phyloP scores from a whole-genome alignment of 139 green algal species.

The Marvania coccoides region DNA sequence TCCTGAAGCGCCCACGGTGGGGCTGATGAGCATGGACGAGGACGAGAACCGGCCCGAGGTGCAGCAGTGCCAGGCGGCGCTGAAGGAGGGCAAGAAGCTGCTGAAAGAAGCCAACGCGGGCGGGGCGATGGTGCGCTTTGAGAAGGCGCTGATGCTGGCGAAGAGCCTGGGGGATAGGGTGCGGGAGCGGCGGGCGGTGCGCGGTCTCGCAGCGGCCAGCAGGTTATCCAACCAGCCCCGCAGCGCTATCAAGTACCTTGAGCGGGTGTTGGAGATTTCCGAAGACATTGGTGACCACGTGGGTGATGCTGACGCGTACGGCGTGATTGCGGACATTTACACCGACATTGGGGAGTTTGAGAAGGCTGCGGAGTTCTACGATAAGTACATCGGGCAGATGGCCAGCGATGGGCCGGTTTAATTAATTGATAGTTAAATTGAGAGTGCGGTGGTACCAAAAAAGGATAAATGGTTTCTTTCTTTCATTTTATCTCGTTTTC shows the following conservation, averaged over 20 bases:
- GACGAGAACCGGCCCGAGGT: conserved; percentile 62
- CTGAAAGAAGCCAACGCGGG: conserved; percentile 77
- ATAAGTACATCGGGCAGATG: conserved; percentile 76
- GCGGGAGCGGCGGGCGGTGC: conserved; percentile 75
- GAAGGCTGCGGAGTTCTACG: conserved; percentile 78
- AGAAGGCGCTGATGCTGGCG: conserved; percentile 90
- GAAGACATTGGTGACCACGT: conserved; percentile 60
- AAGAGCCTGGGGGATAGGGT: conserved; percentile 52
- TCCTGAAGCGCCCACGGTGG: conserved; percentile 6
- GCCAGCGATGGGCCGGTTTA: conserved; percentile 54
- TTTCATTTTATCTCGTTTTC: no score
- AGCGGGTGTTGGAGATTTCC: conserved; percentile 78
- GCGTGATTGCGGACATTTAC: conserved; percentile 90
- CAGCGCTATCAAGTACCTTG: conserved; percentile 75
- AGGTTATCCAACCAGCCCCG: conserved; percentile 63
- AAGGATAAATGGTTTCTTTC: no score
- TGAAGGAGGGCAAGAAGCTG: conserved; percentile 77
- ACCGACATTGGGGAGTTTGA: conserved; percentile 89
- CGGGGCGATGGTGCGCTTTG: conserved; percentile 82
- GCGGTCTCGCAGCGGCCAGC: conserved; percentile 72
- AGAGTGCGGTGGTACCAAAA: conserved; percentile 1
- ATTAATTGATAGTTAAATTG: neutral
- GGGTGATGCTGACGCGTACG: conserved; percentile 82
- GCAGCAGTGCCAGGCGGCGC: conserved; percentile 53
- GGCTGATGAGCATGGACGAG: conserved; percentile 63